phyloP scores from a whole-genome alignment of 257 asterid species.

The Leptodermis oblonga region DNA sequence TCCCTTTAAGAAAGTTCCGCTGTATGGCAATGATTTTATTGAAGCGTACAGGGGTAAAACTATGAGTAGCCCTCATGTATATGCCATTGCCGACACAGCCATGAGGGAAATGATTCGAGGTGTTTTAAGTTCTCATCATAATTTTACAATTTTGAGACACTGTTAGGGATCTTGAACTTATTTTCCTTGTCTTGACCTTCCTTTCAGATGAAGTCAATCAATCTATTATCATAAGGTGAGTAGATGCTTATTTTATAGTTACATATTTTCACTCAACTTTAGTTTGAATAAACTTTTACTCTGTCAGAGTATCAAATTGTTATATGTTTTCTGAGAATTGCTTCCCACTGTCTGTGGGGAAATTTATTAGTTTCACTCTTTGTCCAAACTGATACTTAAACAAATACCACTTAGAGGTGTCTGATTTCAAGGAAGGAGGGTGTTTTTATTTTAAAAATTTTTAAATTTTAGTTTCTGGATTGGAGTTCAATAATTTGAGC shows the following conservation, averaged over 20 bases:
- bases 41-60: slow-evolving; percentile 84
- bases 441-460: too few relatives aligned
- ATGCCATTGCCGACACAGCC: slow-evolving; percentile 94
- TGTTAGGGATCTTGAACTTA: slow-evolving; percentile 19
- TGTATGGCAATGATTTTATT: slow-evolving; percentile 70
- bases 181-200: slow-evolving; percentile 25
- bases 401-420: neutral
- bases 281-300: neutral
- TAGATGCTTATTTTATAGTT: slow-evolving; percentile 11
- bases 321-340: neutral
- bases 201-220: slow-evolving; percentile 97
- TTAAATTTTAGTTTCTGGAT: too few relatives aligned
- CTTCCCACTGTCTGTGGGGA: neutral
- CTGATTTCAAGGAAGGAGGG: neutral
- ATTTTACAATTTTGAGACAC: slow-evolving; percentile 14
- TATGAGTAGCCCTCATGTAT: slow-evolving; percentile 76
- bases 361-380: neutral
- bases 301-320: neutral
- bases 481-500: neutral
- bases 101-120: slow-evolving; percentile 98
- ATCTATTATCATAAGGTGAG: slow-evolving; percentile 95
- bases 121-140: slow-evolving; percentile 25
- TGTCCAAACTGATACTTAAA: neutral
- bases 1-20: slow-evolving; percentile 81
- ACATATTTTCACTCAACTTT: slow-evolving; percentile 8